Evolutionary conservation across 768 basidiomycete genomes (phyloP), one percentile per base, ranked within the genome.

Genomic region (Plicaturopsis crispa): DNA sequence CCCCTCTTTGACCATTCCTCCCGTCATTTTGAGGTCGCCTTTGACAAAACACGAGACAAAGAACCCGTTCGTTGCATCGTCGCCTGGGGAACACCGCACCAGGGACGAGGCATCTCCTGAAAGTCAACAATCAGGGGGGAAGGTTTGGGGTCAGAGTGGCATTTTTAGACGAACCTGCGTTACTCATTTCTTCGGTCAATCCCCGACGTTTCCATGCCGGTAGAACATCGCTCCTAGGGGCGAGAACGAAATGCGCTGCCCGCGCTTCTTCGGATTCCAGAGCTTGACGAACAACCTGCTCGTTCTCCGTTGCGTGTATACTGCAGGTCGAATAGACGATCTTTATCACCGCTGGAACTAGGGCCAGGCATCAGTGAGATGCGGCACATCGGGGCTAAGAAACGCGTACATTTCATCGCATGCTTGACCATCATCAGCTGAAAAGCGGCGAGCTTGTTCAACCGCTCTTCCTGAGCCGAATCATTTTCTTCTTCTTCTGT

Each of bases 291-390:
- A 97, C 87, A 40, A 98, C 96, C 42, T 79, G 78, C 56, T 99
- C 96, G 59, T 99, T 93, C 54, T 99, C 96, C 30, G 72, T 73
- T 11, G 85, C 75, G 59, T 97, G 84, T 33, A 96, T 68, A 45
- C 91, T 96, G 55, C 94, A 99, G n/a, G 96, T 99, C 17, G 93
- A 98, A 59, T 99, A 98, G 19, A 92, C 92, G 49, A 99, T 89
- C 49, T 41, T 69, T 60, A 24, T 80, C 86, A 28, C 69, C 67
- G 2, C 8, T 8, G 88, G 81, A 59, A 93, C 91, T 94, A 47
- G 14, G 31, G 24, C 2, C 28, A 6, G 18, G 33, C 17, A 39
- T 41, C 13, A 17, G 19, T 24, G 19, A 35, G 35, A 40, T 18
- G 38, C 42, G 38, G 45, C 21, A 8, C 20, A 33, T 6, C 17